Evolutionary conservation across 179 eudicot species (phyloP), one percentile per base, ranked within the genome.

Genomic region (Amaranthus tricolor): DNA sequence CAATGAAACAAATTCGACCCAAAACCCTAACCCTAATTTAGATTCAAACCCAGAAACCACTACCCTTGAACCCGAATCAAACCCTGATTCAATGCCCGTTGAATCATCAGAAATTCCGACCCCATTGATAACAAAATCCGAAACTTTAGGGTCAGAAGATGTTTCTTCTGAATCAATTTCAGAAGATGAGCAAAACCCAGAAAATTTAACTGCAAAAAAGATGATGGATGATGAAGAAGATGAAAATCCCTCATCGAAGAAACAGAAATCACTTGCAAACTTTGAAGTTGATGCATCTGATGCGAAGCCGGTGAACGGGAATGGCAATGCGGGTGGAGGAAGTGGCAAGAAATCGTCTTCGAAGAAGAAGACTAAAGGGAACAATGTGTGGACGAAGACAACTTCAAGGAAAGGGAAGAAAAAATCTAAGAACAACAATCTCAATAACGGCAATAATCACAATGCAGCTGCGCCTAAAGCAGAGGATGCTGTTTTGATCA

Each of bases 341-440:
- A 57, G 58, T 21, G 52, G 51, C 13, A 80, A 77, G 77, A 74
- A 65, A 49, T 68, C 77, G 72, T 77, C 74, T 31, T 31, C 58
- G 11, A 68, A 78, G 81, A 72, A 78, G 69, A 72, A 77, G 70
- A 61, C 58, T 19, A 80, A 80, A 50, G 72, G 77, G 40, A 90
- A 84, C 82, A 88, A 74, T 60, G 86, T 89, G 15, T 90, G 93
- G 96, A 90, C 90, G 2, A 89, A 88, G 53, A 77, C 93, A 5
- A 77, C 85, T 0, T 89, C 96, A 1, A 60, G 96, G 2, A 90
- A 89, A 60, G 93, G 91, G 51, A 90, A 89, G 74, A 90, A 89
- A 85, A 90, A 89, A 75, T 57, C 75, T 16, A 85, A 83, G 60
- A 80, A 71, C 69, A 86, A 71, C 55, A 83, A 75, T 20, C 10